A percentile compares a stretch with the other conserved stretches of the same genome.
These are phyloP conservation scores for Aleurites moluccanus DNA, from an alignment of 441 rosid genomes.

Conservation along the genomic window DNA sequence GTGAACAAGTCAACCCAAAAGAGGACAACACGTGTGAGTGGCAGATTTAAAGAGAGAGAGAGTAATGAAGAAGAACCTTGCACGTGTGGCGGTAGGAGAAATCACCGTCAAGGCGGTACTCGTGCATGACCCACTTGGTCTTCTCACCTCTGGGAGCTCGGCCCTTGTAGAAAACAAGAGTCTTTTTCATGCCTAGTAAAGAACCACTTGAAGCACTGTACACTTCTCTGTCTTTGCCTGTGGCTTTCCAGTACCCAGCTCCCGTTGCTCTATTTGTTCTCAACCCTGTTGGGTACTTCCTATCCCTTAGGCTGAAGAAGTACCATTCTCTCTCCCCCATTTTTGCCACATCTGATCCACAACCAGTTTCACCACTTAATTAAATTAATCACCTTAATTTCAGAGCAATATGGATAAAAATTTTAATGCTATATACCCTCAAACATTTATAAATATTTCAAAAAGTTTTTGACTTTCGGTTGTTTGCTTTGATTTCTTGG, in stretches of 20 bases:
- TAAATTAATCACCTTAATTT: not conserved
- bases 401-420: not conserved
- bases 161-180: constrained; percentile 91
- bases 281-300: constrained; percentile 96
- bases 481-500: too few species aligned
- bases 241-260: constrained; percentile 98
- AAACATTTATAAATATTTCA: not conserved
- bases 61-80: constrained; percentile 48
- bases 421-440: too few species aligned
- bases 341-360: constrained; percentile 64
- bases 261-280: constrained; percentile 93
- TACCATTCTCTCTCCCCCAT: constrained; percentile 98
- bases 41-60: not conserved
- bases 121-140: constrained; percentile 99
- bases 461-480: not conserved
- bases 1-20: constrained; percentile 55
- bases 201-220: constrained; percentile 52
- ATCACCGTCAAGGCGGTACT: constrained; percentile 91
- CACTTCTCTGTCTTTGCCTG: constrained; percentile 90
- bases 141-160: constrained; percentile 96
- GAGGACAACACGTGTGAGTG: constrained; percentile 33
- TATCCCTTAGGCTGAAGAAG: constrained; percentile 88
- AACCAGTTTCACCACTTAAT: not conserved
- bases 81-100: constrained; percentile 77
- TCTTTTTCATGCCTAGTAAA: constrained; percentile 90